Percentiles rank a stretch among this genome's conserved stretches.
phyloP scores from a whole-genome alignment of 768 basidiomycete species.

The Solioccasus polychromus region DNA sequence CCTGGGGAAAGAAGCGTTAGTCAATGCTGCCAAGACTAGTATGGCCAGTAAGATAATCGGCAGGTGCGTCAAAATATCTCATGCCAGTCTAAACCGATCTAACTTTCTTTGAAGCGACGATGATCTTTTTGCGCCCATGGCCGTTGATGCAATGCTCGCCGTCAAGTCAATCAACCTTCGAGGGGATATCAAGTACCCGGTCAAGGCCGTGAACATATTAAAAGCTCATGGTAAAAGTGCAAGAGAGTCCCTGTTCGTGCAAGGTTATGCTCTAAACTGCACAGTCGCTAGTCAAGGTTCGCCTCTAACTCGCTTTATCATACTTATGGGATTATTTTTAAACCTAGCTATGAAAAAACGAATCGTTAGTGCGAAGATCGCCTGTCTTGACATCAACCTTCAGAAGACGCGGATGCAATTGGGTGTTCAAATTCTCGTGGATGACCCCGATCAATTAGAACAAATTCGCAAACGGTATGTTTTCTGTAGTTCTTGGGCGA shows the following conservation, averaged over 20 bases:
- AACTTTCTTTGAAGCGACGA: constrained; percentile 65
- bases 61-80: constrained; percentile 58
- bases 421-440: constrained; percentile 95
- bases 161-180: constrained; percentile 92
- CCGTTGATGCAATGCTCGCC: constrained; percentile 97
- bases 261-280: constrained; percentile 97
- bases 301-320: not conserved
- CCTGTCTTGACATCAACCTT: constrained; percentile 97
- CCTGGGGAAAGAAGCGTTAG: constrained; percentile 86
- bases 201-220: constrained; percentile 97
- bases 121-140: constrained; percentile 97
- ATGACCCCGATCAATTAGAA: constrained; percentile 94
- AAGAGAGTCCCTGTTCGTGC: constrained; percentile 90
- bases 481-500: not conserved
- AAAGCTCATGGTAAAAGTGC: constrained; percentile 98
- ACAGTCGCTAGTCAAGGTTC: constrained; percentile 98
- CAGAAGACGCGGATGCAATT: constrained; percentile 97
- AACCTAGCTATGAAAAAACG: constrained; percentile 93
- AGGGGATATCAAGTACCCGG: constrained; percentile 97
- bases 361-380: constrained; percentile 91
- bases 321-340: constrained; percentile 2
- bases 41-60: constrained; percentile 99
- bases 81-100: constrained; percentile 1
- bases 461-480: constrained; percentile 88
- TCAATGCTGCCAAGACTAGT: constrained; percentile 96